phyloP scores from a whole-genome alignment of 1,284 basidiomycete species.

The Paramarasmius palmivorus region DNA sequence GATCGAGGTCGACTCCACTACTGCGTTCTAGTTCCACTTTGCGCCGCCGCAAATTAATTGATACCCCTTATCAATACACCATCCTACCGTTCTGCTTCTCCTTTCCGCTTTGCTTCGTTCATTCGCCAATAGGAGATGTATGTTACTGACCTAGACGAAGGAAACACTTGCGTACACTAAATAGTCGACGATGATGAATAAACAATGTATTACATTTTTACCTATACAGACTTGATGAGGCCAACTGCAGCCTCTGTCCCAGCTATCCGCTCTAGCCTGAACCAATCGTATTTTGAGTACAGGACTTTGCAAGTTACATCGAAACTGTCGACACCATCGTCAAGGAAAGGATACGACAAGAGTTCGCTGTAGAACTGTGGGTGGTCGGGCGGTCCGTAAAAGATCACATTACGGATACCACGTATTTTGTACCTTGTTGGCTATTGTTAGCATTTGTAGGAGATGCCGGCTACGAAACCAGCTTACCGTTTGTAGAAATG shows the following conservation, averaged over 20 bases:
- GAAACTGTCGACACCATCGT: slow-evolving; percentile 72
- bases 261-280: slow-evolving; percentile 82
- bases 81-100: background rate
- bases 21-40: slow-evolving; percentile 60
- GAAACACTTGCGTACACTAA: background rate
- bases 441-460: background rate
- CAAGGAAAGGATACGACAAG: slow-evolving; percentile 84
- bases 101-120: background rate
- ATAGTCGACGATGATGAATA: background rate
- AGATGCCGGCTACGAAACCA: background rate
- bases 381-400: slow-evolving; percentile 91
- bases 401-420: slow-evolving; percentile 90
- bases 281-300: slow-evolving; percentile 88
- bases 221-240: slow-evolving; percentile 35
- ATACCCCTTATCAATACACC: slow-evolving; percentile 1
- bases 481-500: slow-evolving; percentile 91
- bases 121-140: background rate
- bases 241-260: slow-evolving; percentile 55
- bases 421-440: slow-evolving; percentile 79
- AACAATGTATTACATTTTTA: background rate
- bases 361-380: slow-evolving; percentile 91
- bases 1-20: slow-evolving; percentile 92
- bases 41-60: background rate
- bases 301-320: slow-evolving; percentile 80
- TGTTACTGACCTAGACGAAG: background rate